Percentiles rank a stretch among this genome's conserved stretches.
Evolutionary conservation across 208 protist species (phyloP).

Genomic region (Trypanosoma rangeli): DNA sequence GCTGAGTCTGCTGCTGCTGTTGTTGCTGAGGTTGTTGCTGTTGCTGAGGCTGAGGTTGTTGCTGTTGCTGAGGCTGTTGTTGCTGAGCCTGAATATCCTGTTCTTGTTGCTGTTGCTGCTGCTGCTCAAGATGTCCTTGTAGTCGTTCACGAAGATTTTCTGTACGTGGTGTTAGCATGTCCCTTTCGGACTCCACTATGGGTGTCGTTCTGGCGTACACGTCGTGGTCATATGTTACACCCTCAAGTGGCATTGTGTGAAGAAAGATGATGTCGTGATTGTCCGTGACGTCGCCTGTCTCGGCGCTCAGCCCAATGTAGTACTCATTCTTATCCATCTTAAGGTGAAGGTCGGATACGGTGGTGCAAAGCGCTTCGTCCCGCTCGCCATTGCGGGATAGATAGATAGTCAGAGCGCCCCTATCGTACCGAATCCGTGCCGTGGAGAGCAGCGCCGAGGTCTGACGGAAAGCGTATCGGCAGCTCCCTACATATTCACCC

Average conservation of each 20-base stretch:
- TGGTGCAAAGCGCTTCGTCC: slow-evolving; percentile 51
- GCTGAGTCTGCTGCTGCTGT: slow-evolving; percentile 33
- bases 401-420: slow-evolving; percentile 39
- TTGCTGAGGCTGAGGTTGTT: background rate
- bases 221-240: slow-evolving; percentile 58
- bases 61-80: slow-evolving; percentile 14
- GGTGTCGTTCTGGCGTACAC: slow-evolving; percentile 26
- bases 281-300: slow-evolving; percentile 55
- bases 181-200: slow-evolving; percentile 6
- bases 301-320: slow-evolving; percentile 71
- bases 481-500: slow-evolving; percentile 46
- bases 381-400: slow-evolving; percentile 45
- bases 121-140: slow-evolving; percentile 23
- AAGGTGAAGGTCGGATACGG: slow-evolving; percentile 37
- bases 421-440: slow-evolving; percentile 53
- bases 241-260: slow-evolving; percentile 53
- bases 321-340: slow-evolving; percentile 29
- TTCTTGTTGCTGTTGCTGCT: slow-evolving; percentile 25
- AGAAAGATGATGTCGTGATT: slow-evolving; percentile 82
- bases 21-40: slow-evolving; percentile 1
- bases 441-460: slow-evolving; percentile 36
- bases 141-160: slow-evolving; percentile 6
- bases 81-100: slow-evolving; percentile 35
- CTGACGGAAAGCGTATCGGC: slow-evolving; percentile 59
- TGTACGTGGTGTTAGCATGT: background rate